phyloP scores from a whole-genome alignment of 371 early-diverging fungal genomes.

The Blyttiomyces sp. region DNA sequence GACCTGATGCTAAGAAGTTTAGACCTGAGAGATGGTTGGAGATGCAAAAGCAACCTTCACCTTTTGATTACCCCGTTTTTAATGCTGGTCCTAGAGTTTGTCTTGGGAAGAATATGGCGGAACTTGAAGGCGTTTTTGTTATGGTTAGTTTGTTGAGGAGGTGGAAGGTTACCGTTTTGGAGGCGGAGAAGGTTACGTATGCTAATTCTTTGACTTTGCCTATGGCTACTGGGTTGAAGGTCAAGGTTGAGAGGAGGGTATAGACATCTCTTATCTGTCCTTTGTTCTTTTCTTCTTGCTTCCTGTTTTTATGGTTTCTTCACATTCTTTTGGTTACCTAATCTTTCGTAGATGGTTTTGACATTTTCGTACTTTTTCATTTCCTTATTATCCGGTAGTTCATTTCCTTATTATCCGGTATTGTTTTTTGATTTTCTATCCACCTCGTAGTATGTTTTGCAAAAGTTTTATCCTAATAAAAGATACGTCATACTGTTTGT shows the following conservation, averaged over 20 bases:
- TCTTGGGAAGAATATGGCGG: slow-evolving; percentile 44
- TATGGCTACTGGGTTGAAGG: slow-evolving; percentile 19
- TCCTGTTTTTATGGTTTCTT: too few relatives aligned
- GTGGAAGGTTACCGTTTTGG: slow-evolving; percentile 18
- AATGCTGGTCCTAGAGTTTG: slow-evolving; percentile 72
- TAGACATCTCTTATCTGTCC: too few relatives aligned
- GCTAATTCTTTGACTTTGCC: slow-evolving; percentile 23
- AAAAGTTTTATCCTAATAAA: too few relatives aligned
- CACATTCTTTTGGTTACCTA: too few relatives aligned
- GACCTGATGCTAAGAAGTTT: slow-evolving; percentile 57
- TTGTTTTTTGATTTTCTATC: too few relatives aligned
- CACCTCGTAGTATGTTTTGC: too few relatives aligned
- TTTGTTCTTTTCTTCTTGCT: too few relatives aligned
- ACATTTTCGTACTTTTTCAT: too few relatives aligned
- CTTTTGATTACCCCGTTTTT: slow-evolving; percentile 28
- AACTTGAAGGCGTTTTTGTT: slow-evolving; percentile 30
- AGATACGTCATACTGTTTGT: too few relatives aligned
- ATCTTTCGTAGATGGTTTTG: too few relatives aligned
- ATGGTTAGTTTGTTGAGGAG: slow-evolving; percentile 17
- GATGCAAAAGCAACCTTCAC: slow-evolving; percentile 20
- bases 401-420: too few relatives aligned
- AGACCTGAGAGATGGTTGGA: slow-evolving; percentile 62
- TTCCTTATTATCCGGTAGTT: too few relatives aligned
- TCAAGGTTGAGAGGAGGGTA: background rate
- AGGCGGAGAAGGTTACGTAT: slow-evolving; percentile 23